Evolutionary conservation across 2,329 filamentous ascomycete species (phyloP).

Genomic region (Neopestalotiopsis clavispora): DNA sequence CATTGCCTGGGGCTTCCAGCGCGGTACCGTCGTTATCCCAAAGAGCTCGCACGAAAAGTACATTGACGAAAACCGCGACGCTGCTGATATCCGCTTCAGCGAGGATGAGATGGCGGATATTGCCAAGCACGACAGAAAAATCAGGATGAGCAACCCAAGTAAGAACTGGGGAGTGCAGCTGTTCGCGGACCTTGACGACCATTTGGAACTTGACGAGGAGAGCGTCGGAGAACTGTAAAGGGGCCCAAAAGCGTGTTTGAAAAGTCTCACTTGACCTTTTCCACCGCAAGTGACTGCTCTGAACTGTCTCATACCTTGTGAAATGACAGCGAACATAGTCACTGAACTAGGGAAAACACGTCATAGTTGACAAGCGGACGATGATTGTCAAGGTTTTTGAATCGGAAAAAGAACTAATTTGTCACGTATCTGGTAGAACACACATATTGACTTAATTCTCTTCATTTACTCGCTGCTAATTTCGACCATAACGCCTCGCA

Average conservation of each 20-base stretch:
- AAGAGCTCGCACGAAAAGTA: conserved; percentile 49
- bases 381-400: no score
- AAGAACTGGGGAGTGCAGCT: conserved; percentile 43
- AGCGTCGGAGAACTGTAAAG: conserved; percentile 24
- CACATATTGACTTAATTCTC: neutral
- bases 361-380: no score
- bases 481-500: neutral
- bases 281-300: neutral
- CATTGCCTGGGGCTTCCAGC: conserved; percentile 52
- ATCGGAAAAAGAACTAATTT: no score
- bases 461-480: neutral
- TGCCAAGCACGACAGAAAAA: conserved; percentile 34
- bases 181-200: conserved; percentile 45
- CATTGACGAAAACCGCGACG: conserved; percentile 51
- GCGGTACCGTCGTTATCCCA: conserved; percentile 54
- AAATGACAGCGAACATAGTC: no score
- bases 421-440: neutral
- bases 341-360: neutral
- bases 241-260: neutral
- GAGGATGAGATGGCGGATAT: conserved; percentile 42
- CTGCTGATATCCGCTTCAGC: conserved; percentile 51
- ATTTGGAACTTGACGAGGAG: conserved; percentile 28
- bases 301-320: neutral
- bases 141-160: conserved; percentile 43
- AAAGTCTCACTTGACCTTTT: neutral